Evolutionary conservation across 2,329 filamentous ascomycete species (phyloP), one percentile per base, ranked within the genome.

Genomic region (Scytalidium sp.): DNA sequence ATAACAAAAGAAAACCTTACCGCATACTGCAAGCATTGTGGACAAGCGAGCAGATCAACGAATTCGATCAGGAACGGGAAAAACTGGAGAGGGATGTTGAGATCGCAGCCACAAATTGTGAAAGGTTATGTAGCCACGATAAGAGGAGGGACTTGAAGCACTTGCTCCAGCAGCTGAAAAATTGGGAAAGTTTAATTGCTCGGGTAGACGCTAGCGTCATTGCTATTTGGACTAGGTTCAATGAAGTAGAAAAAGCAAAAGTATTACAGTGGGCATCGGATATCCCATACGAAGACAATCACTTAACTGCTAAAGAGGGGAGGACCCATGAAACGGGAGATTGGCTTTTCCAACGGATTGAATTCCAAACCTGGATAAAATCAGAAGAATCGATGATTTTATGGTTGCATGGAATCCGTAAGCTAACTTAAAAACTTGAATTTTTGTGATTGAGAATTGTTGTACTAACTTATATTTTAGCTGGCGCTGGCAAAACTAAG

Each of bases 401-500:
- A 8, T 57, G 53, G 55, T 40, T 57, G 6, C 32, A 29, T 27
- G 51, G 55, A 23, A 47, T 20, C 45, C 44, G 44, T 46, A 46
- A 42, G 45, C 23, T 15, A 10, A 51, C 57, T 55, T 17, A 36
- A 17, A 32, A 2, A 32, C 41, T 36, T 60, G 7, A 22, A 11
- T 41, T 4, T 40, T 25, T 2, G 19, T 40, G 15, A 36, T 25
- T 23, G n/a, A 25, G 19, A 3, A 41, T 23, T 20, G 9, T 17
- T 43, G 47, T 19, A 41, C 32, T 51, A 44, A 52, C 4, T 36
- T 22, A 15, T 47, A 3, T 47, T 17, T 13, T 22, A 60, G 57
- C 61, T 45, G 63, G 64, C 23, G 55, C 58, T 3, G 64, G 63
- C 1, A 67, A 67, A 45, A 65, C 61, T 3, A 58, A 50, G 21